Conservation (phyloP, 805 yeast species). For the Sugiyamaella valdiviana region DNA sequence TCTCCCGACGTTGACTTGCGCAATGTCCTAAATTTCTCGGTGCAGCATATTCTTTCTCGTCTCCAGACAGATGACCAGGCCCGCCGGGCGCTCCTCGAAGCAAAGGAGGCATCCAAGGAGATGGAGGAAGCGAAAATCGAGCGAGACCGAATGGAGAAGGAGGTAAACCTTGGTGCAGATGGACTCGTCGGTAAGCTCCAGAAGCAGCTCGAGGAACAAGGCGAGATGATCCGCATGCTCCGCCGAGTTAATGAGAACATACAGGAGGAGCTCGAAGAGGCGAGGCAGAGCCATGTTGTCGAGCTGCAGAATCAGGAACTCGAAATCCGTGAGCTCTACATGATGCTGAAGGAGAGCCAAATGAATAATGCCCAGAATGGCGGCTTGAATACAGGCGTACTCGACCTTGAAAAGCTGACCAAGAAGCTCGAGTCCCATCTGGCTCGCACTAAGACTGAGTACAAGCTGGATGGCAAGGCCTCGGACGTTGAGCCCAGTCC, state of each 20-base stretch:
- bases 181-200: conserved; percentile 58
- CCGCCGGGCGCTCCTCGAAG: conserved; percentile 56
- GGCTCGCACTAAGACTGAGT: conserved; percentile 34
- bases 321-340: conserved; percentile 52
- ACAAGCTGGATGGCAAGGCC: conserved; percentile 37
- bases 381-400: conserved; percentile 22
- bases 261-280: conserved; percentile 54
- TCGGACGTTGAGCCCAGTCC: conserved; percentile 67
- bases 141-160: conserved; percentile 55
- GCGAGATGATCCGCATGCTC: conserved; percentile 49
- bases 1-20: conserved; percentile 44
- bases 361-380: conserved; percentile 14
- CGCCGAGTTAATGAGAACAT: conserved; percentile 58
- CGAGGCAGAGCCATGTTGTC: conserved; percentile 38
- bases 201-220: conserved; percentile 58
- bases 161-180: conserved; percentile 68
- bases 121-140: conserved; percentile 56
- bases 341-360: conserved; percentile 45
- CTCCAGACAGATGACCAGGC: conserved; percentile 85
- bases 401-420: conserved; percentile 30
- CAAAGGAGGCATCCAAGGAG: conserved; percentile 45
- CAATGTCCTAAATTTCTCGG: conserved; percentile 67
- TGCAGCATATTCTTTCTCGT: conserved; percentile 63
- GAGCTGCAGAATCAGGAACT: conserved; percentile 43
- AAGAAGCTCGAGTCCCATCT: conserved; percentile 29